phyloP scores from a whole-genome alignment of 768 basidiomycete species.

The Kwoniella newhampshirensis region DNA sequence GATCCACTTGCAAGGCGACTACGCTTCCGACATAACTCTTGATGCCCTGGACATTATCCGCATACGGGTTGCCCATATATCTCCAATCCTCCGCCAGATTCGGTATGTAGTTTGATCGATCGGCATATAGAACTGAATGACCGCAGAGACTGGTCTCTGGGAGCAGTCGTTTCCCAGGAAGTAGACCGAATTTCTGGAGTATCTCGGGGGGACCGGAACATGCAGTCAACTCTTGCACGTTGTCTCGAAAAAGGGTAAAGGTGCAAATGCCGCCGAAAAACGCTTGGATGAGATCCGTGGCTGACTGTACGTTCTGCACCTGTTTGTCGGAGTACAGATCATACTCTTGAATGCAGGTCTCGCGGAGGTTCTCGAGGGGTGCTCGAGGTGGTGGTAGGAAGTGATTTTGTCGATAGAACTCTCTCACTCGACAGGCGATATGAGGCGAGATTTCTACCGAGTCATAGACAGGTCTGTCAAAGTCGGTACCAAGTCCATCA shows the following conservation, averaged over 20 bases:
- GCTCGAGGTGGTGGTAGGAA: constrained; percentile 38
- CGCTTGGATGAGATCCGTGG: constrained; percentile 25
- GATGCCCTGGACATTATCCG: constrained; percentile 14
- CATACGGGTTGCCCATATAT: constrained; percentile 20
- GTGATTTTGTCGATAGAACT: constrained; percentile 20
- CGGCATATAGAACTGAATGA: constrained; percentile 15
- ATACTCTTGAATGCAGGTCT: constrained; percentile 30
- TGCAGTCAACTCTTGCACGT: constrained; percentile 7
- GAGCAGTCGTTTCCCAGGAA: constrained; percentile 1
- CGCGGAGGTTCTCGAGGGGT: constrained; percentile 25
- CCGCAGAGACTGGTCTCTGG: constrained; percentile 21
- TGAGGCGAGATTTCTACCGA: constrained; percentile 6
- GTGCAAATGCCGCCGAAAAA: constrained; percentile 27
- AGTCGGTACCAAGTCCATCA: not conserved
- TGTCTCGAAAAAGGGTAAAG: constrained; percentile 19
- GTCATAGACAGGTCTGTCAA: constrained; percentile 17
- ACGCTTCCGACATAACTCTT: constrained; percentile 27
- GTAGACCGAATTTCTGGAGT: not conserved
- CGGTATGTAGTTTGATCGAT: constrained; percentile 3
- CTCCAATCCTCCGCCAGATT: constrained; percentile 17
- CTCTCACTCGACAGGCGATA: constrained; percentile 15
- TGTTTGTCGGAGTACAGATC: constrained; percentile 28
- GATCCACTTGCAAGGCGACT: constrained; percentile 24
- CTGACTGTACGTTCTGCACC: constrained; percentile 29
- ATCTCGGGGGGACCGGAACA: constrained; percentile 8